phyloP scores from a whole-genome alignment of 2,329 filamentous ascomycete species.

The Aspergillus cejpii region DNA sequence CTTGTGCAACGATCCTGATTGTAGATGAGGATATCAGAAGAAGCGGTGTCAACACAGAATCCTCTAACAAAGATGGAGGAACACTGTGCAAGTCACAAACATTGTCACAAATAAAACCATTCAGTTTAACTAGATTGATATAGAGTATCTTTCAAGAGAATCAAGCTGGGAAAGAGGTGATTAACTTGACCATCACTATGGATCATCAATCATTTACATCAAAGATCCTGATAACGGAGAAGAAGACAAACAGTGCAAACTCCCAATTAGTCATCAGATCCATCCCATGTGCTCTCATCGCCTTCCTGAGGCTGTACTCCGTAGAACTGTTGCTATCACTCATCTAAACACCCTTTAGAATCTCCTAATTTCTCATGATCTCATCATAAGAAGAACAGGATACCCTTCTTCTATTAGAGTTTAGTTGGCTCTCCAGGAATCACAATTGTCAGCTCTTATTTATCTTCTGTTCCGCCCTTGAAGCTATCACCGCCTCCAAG shows the following conservation, averaged over 20 bases:
- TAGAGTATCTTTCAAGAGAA: too few relatives aligned
- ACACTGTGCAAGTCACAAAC: not conserved
- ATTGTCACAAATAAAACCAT: not conserved
- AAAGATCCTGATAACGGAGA: conserved; percentile 13
- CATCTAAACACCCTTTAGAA: too few relatives aligned
- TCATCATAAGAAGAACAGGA: too few relatives aligned
- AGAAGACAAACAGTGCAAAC: conserved; percentile 31
- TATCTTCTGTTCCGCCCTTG: too few relatives aligned
- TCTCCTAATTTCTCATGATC: too few relatives aligned
- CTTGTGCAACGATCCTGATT: too few relatives aligned
- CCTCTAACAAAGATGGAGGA: not conserved
- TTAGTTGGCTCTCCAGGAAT: too few relatives aligned
- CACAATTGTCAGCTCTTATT: too few relatives aligned
- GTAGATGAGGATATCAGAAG: not conserved
- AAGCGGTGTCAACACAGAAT: not conserved
- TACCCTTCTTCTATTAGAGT: too few relatives aligned
- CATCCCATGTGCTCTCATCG: conserved; percentile 1
- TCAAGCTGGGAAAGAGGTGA: not conserved
- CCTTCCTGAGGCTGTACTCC: not conserved
- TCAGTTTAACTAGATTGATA: too few relatives aligned
- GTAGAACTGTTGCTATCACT: not conserved
- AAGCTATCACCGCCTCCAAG: too few relatives aligned
- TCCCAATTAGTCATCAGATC: not conserved
- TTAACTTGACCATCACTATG: conserved; percentile 10
- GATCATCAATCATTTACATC: not conserved